A percentile compares a stretch with the other conserved stretches of the same genome.
These are phyloP conservation scores for Lasiodiplodia citricola DNA, from an alignment of 2,329 filamentous ascomycete species.

Conservation along the genomic window DNA sequence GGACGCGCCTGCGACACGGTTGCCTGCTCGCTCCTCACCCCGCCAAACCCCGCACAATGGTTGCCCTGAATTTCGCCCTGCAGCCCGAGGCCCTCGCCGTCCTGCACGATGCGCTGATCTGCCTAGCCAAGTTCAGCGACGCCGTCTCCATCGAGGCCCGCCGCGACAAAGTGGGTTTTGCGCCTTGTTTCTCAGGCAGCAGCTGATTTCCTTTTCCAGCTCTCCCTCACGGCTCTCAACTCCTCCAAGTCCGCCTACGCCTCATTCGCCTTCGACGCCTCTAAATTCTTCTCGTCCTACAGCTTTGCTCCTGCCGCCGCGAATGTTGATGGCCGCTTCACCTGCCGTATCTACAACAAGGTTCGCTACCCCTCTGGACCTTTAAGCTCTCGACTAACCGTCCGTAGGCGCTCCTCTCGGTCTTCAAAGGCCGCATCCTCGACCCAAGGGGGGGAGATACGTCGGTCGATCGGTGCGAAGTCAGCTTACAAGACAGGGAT, in stretches of 20 bases:
- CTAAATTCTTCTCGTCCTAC: constrained; percentile 75
- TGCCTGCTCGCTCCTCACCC: neutral
- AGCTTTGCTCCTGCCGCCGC: constrained; percentile 58
- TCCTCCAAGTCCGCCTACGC: constrained; percentile 81
- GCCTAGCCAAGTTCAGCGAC: constrained; percentile 80
- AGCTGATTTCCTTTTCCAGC: constrained; percentile 49
- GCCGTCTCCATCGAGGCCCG: constrained; percentile 76
- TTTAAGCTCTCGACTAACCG: neutral
- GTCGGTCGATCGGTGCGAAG: constrained; percentile 75
- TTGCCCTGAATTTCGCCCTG: constrained; percentile 71
- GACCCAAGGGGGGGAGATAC: constrained; percentile 71
- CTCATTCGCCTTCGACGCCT: constrained; percentile 70
- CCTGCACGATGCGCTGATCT: constrained; percentile 74
- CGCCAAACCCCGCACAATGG: constrained; percentile 40
- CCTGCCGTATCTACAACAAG: constrained; percentile 75
- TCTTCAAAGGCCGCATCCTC: constrained; percentile 71
- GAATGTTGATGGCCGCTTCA: constrained; percentile 62
- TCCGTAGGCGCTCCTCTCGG: constrained; percentile 62
- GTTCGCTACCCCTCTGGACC: constrained; percentile 45
- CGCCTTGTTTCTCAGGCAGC: constrained; percentile 23
- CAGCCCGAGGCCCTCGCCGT: constrained; percentile 73
- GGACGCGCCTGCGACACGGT: constrained; percentile 4
- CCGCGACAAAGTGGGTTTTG: constrained; percentile 64
- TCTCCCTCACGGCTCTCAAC: constrained; percentile 77
- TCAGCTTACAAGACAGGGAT: constrained; percentile 73